Conservation (phyloP, 352 stramenopile species). For the Elongisporangium anandrum region DNA sequence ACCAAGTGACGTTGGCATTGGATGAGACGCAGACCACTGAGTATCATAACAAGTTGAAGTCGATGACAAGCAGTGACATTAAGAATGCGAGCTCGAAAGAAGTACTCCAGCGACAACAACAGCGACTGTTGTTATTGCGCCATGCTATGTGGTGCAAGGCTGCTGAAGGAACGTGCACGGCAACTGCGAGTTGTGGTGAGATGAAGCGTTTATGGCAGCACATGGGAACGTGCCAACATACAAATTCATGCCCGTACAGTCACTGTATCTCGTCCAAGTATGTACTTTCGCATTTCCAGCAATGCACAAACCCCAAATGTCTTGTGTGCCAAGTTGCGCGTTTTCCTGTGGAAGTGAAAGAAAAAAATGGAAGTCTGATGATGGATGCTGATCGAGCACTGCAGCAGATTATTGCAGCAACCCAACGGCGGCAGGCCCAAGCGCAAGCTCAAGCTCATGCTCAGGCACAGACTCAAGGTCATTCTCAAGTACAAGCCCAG, state of each 20-base stretch:
- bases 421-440: constrained; percentile 43
- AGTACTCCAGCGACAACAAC: constrained; percentile 97
- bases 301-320: constrained; percentile 97
- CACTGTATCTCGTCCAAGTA: constrained; percentile 99
- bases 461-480: constrained; percentile 10
- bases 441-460: constrained; percentile 12
- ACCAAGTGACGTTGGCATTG: constrained; percentile 78
- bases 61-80: constrained; percentile 73
- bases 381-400: constrained; percentile 71
- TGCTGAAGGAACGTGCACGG: constrained; percentile 89
- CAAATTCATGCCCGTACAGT: constrained; percentile 93
- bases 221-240: constrained; percentile 97
- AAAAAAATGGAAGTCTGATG: constrained; percentile 85
- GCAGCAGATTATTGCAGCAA: constrained; percentile 75
- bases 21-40: constrained; percentile 75
- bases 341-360: constrained; percentile 96
- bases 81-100: constrained; percentile 85
- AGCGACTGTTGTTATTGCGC: constrained; percentile 94
- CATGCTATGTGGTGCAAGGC: constrained; percentile 98
- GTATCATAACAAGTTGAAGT: constrained; percentile 82
- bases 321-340: constrained; percentile 96
- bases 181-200: constrained; percentile 94
- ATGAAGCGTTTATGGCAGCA: constrained; percentile 99
- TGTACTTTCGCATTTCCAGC: constrained; percentile 98
- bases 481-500: constrained; percentile 29